phyloP scores from a whole-genome alignment of 2,329 filamentous ascomycete genomes.

The Emmonsiellopsis sp. region DNA sequence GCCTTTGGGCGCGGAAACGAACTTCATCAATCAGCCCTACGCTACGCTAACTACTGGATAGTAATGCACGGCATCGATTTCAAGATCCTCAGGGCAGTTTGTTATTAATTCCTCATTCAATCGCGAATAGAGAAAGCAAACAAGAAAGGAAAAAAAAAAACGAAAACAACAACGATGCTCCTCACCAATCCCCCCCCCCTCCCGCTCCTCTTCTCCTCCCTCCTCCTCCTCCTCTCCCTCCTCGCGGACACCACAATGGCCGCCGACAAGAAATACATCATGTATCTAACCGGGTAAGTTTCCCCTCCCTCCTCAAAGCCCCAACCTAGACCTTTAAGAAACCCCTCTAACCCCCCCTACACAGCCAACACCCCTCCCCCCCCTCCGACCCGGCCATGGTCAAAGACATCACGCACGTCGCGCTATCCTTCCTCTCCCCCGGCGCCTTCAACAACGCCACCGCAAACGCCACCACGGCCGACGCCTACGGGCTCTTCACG shows the following conservation, averaged over 20 bases:
- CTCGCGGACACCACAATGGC: background rate
- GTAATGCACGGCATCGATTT: background rate
- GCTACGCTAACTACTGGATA: background rate
- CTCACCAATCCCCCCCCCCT: background rate
- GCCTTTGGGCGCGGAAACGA: no score
- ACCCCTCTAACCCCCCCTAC: slow-evolving; percentile 5
- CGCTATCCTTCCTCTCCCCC: slow-evolving; percentile 50
- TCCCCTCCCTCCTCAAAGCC: background rate
- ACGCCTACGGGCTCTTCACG: slow-evolving; percentile 45
- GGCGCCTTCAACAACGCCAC: slow-evolving; percentile 39
- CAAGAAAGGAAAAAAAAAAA: background rate
- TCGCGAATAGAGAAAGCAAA: background rate
- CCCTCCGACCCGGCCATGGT: background rate
- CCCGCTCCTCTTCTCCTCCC: background rate
- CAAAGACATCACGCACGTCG: slow-evolving; percentile 45
- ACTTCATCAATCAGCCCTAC: background rate
- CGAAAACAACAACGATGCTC: background rate
- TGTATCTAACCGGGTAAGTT: slow-evolving; percentile 16
- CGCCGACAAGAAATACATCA: slow-evolving; percentile 8
- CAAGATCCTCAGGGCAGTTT: background rate
- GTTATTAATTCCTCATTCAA: background rate
- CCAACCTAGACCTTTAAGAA: background rate
- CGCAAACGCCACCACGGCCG: slow-evolving; percentile 16
- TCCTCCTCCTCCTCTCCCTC: background rate
- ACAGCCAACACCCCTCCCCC: slow-evolving; percentile 16